Percentiles rank a stretch among this genome's conserved stretches.
phyloP scores from a whole-genome alignment of 352 stramenopile species.

The Phytophthora idaei region DNA sequence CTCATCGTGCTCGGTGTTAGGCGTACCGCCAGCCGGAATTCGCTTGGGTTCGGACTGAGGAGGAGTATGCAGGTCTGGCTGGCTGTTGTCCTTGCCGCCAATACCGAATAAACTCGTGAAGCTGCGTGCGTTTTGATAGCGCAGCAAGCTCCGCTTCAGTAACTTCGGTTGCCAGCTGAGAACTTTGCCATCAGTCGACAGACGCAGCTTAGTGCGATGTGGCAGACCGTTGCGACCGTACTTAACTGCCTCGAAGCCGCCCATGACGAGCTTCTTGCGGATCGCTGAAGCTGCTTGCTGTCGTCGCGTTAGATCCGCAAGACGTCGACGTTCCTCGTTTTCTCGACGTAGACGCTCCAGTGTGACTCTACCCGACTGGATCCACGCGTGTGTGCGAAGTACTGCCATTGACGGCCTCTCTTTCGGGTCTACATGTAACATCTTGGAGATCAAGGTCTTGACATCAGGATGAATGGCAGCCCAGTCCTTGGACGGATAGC shows the following conservation, averaged over 20 bases:
- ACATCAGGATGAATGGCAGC: conserved; percentile 56
- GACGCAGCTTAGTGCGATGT: conserved; percentile 74
- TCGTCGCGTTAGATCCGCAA: conserved; percentile 62
- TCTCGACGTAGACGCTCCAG: conserved; percentile 52
- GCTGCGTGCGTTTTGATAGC: conserved; percentile 73
- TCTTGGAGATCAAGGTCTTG: conserved; percentile 79
- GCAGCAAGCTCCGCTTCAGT: conserved; percentile 70
- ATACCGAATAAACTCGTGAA: conserved; percentile 72
- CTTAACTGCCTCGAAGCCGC: conserved; percentile 79
- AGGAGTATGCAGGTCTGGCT: conserved; percentile 43
- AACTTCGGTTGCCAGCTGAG: conserved; percentile 82
- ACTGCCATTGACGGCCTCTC: conserved; percentile 65
- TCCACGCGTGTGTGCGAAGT: conserved; percentile 67
- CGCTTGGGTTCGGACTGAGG: conserved; percentile 38
- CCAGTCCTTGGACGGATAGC: conserved; percentile 87
- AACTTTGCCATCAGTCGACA: conserved; percentile 72
- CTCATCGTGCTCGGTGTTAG: conserved; percentile 23
- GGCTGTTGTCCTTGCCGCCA: conserved; percentile 42
- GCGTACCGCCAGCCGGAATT: conserved; percentile 35
- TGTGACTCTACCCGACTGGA: conserved; percentile 52
- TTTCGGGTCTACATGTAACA: conserved; percentile 78
- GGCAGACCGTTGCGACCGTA: conserved; percentile 80
- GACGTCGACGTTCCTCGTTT: conserved; percentile 49
- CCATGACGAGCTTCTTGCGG: conserved; percentile 72
- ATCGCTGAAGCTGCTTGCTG: conserved; percentile 69